phyloP scores from a whole-genome alignment of 805 yeast species.

The Lipomyces yamanashiensis region DNA sequence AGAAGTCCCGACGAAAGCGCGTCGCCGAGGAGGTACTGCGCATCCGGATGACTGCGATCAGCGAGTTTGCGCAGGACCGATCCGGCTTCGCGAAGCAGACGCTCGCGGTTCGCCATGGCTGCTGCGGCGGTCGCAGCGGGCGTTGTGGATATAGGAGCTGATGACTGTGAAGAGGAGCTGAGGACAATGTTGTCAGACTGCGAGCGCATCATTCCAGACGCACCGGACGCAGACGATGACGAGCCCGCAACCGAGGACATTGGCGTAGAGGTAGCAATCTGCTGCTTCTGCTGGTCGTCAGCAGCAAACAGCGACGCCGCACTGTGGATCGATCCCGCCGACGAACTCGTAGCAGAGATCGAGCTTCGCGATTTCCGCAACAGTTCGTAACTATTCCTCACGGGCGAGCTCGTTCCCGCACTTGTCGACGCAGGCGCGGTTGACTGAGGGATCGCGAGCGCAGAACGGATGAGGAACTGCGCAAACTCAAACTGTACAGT shows the following conservation, averaged over 20 bases:
- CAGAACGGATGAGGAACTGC: slow-evolving; percentile 85
- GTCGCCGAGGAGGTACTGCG: slow-evolving; percentile 92
- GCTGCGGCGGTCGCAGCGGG: no score
- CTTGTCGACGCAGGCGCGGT: neutral
- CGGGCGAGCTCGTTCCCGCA: neutral
- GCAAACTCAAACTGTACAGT: slow-evolving; percentile 88
- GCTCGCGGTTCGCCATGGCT: slow-evolving; percentile 42
- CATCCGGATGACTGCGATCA: slow-evolving; percentile 82
- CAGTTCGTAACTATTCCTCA: neutral
- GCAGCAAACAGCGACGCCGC: slow-evolving; percentile 17
- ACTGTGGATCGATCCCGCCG: slow-evolving; percentile 6
- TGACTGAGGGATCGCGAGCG: slow-evolving; percentile 49
- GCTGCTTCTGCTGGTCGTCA: neutral
- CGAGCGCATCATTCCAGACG: slow-evolving; percentile 11
- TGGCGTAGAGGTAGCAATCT: no score
- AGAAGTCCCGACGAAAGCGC: slow-evolving; percentile 83
- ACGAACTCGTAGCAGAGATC: slow-evolving; percentile 10
- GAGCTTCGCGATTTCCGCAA: slow-evolving; percentile 15
- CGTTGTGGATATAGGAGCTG: slow-evolving; percentile 1
- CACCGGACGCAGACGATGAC: slow-evolving; percentile 14
- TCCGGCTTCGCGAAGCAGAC: slow-evolving; percentile 77
- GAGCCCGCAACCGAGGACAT: neutral
- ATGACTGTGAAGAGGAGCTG: neutral
- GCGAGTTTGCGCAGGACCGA: slow-evolving; percentile 69
- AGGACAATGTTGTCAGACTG: slow-evolving; percentile 3